Base-by-base conservation (phyloP, 1,284 basidiomycete species). In the Ganoderma lucidum region DNA sequence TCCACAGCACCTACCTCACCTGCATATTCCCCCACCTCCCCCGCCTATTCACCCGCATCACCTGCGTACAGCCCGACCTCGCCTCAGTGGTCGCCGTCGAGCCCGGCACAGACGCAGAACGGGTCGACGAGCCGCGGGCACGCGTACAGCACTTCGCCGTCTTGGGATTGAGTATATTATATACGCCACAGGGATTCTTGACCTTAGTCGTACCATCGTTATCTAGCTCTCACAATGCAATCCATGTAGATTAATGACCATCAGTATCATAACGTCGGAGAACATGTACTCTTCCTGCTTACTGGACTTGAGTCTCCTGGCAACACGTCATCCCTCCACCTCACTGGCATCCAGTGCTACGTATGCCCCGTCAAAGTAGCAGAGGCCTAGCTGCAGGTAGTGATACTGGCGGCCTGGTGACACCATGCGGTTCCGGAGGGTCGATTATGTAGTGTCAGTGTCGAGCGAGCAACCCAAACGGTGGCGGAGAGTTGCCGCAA, bases 1-100 rank as follows among this genome's bases (percentile, higher is more conserved):
- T 35, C 23, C 23, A 14, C 68, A 75, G 65, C 76, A 67, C 74
- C 71, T 32, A 87, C 91, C 53, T 94, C 93, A 37, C 93, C 93
- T 45, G 92, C 91, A 28, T 95, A 94, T 79, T 93, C 92, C 75
- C 93, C 93, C 42, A 92, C 93, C 1, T 95, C 93, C 41, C 59
- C 71, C 23, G 87, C 91, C 53, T 94, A 94, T 81, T 93, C 93
- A 53, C 93, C 93, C n/a, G 90, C 92, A 12, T 94, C 93, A 41
- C 93, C 93, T 48, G 92, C 91, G 28, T 95, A 94, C 79, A 93
- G 92, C 75, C 93, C 93, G 45, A 92, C 93, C 1, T 95, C 93
- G 14, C 93, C 93, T 35, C 84, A 86, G 62, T 94, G 92, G 91
- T 92, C 91, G n/a, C 92, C 92, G 12, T 88, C 91, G 44, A 94